A percentile compares a stretch with the other conserved stretches of the same genome.
Conservation (phyloP, 202 grass and related monocot genomes). For the Sporobolus alterniflorus region DNA sequence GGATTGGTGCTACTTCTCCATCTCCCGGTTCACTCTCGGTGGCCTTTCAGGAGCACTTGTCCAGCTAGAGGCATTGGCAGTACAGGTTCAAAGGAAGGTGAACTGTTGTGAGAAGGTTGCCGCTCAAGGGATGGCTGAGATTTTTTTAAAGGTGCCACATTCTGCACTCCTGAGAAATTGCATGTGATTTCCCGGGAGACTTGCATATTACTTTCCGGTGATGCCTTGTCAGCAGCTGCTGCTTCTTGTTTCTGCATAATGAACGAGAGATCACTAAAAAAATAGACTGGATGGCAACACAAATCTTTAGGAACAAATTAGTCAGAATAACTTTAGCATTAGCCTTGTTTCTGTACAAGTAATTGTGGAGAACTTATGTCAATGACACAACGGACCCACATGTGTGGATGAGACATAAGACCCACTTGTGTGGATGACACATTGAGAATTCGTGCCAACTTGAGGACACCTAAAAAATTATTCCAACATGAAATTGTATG, state of each 20-base stretch:
- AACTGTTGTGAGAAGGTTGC: not conserved
- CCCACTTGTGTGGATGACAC: too few species aligned
- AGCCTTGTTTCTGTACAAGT: not conserved
- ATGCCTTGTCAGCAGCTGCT: not conserved
- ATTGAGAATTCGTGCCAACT: too few species aligned
- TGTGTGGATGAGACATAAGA: too few species aligned
- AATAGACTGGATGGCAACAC: not conserved
- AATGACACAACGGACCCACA: too few species aligned
- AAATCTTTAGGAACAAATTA: not conserved
- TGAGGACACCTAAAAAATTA: too few species aligned
- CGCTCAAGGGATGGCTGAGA: not conserved
- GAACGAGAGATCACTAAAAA: not conserved
- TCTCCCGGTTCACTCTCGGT: constrained; percentile 30
- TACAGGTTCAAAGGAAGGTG: not conserved
- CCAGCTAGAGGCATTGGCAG: not conserved
- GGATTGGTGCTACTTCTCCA: not conserved
- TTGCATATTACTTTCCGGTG: constrained; percentile 1
- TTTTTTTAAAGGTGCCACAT: not conserved
- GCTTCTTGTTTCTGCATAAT: constrained; percentile 6
- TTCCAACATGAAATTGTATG: too few species aligned
- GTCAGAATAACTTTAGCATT: not conserved
- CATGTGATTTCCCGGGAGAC: not conserved
- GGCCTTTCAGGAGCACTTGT: constrained; percentile 22
- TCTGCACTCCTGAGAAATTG: not conserved
- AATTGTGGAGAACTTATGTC: not conserved